These are phyloP conservation scores for Amauroascus niger DNA, from an alignment of 2,329 filamentous ascomycete species.

Conservation along the genomic window DNA sequence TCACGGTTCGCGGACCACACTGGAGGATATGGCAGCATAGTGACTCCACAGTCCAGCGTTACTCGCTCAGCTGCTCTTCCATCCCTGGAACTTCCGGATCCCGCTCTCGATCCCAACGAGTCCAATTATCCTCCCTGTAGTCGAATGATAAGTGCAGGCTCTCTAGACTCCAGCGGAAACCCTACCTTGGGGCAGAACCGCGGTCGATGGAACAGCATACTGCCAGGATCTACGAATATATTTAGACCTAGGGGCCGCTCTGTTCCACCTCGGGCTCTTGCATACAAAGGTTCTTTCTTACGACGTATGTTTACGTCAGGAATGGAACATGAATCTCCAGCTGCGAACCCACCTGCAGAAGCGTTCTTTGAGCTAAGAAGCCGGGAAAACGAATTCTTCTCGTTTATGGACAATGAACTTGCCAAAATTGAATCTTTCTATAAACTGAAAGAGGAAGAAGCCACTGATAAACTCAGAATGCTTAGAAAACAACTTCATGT, in stretches of 20 bases:
- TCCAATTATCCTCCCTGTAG: constrained; percentile 16
- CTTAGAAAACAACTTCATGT: constrained; percentile 81
- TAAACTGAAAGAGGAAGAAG: constrained; percentile 75
- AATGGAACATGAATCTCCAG: constrained; percentile 31
- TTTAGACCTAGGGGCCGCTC: constrained; percentile 18
- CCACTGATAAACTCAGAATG: constrained; percentile 58
- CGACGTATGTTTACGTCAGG: constrained; percentile 32
- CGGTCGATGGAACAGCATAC: constrained; percentile 5
- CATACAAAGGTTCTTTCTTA: constrained; percentile 27
- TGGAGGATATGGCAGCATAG: constrained; percentile 55
- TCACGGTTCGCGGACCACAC: constrained; percentile 31
- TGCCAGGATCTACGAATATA: constrained; percentile 16
- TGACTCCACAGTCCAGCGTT: constrained; percentile 39
- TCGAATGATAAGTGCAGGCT: constrained; percentile 5
- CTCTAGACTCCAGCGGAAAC: constrained; percentile 14
- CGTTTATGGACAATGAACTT: constrained; percentile 72
- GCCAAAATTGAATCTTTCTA: constrained; percentile 92
- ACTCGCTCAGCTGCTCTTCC: constrained; percentile 34
- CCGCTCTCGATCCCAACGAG: constrained; percentile 44
- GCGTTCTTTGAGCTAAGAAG: constrained; percentile 57
- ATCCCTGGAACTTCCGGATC: constrained; percentile 52
- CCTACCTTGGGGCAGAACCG: background rate
- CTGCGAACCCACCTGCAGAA: constrained; percentile 44
- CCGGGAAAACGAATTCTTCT: constrained; percentile 74
- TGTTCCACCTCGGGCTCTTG: constrained; percentile 23